Conservation (phyloP, 2,329 filamentous ascomycete genomes). For the Elsinoe ampelina region DNA sequence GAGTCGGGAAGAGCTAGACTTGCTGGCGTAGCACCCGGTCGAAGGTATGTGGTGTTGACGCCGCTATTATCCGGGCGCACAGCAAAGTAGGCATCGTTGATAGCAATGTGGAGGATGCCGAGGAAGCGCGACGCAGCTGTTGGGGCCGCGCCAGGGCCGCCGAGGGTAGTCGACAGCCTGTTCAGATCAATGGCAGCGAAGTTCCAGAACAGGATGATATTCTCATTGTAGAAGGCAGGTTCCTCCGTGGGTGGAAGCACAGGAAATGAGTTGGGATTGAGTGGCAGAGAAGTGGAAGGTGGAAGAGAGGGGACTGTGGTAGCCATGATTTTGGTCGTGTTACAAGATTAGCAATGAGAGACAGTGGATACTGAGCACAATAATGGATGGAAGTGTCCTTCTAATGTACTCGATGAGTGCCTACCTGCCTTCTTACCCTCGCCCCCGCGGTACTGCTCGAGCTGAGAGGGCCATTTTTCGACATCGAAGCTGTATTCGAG, state of each 20-base stretch:
- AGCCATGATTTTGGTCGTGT: not conserved
- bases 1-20: not conserved
- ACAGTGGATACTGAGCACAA: too few species aligned
- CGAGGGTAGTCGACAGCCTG: not conserved
- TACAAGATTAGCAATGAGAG: not conserved
- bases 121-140: slow-evolving; percentile 7
- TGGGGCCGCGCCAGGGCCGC: not conserved
- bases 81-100: slow-evolving; percentile 24
- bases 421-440: too few species aligned
- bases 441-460: too few species aligned
- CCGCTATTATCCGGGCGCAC: slow-evolving; percentile 16
- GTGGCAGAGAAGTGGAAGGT: not conserved
- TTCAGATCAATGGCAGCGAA: not conserved
- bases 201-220: slow-evolving; percentile 1
- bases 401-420: too few species aligned
- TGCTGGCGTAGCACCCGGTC: not conserved
- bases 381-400: too few species aligned
- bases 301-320: not conserved
- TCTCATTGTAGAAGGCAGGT: slow-evolving; percentile 1
- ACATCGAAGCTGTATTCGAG: too few species aligned
- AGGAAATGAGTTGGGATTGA: slow-evolving; percentile 1
- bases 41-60: not conserved
- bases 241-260: not conserved
- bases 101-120: slow-evolving; percentile 22
- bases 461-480: too few species aligned